Percentiles rank a stretch among this genome's conserved stretches.
Evolutionary conservation across 768 basidiomycete genomes (phyloP).

Genomic region (Dentipellis sp.): DNA sequence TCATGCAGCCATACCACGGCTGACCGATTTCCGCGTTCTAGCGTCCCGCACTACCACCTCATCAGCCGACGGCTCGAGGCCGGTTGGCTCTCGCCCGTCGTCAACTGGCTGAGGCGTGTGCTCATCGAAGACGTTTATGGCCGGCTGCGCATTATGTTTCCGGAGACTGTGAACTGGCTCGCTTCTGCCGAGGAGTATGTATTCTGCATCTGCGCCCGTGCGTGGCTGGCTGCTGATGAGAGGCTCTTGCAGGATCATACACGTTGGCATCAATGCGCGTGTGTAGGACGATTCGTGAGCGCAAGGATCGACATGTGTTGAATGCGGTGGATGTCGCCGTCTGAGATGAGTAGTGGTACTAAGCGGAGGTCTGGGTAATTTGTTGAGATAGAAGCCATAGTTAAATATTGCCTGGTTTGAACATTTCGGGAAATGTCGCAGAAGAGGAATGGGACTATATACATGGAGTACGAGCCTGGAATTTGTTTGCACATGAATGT

Average conservation of each 20-base stretch:
- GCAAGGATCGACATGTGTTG: too few species aligned
- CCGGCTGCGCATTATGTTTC: constrained; percentile 52
- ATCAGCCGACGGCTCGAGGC: constrained; percentile 29
- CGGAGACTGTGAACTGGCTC: constrained; percentile 50
- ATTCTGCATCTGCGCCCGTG: background rate
- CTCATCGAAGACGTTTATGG: constrained; percentile 59
- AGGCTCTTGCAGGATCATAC: background rate
- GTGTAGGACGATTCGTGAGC: background rate
- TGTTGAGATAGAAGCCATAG: too few species aligned
- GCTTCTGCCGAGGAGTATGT: constrained; percentile 47
- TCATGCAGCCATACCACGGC: background rate
- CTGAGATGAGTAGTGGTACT: too few species aligned
- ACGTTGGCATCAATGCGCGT: background rate
- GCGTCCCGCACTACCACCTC: constrained; percentile 52
- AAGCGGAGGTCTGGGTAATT: too few species aligned
- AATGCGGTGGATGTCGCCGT: too few species aligned
- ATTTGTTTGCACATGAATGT: too few species aligned
- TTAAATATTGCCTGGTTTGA: too few species aligned
- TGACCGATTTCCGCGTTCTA: constrained; percentile 15
- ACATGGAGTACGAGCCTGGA: too few species aligned
- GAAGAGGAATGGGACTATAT: too few species aligned
- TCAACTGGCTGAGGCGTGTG: constrained; percentile 36
- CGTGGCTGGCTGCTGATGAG: background rate
- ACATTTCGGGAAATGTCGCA: too few species aligned
- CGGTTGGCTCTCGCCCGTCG: constrained; percentile 23